phyloP scores from a whole-genome alignment of 441 rosid species.

The Erodium texanum region DNA sequence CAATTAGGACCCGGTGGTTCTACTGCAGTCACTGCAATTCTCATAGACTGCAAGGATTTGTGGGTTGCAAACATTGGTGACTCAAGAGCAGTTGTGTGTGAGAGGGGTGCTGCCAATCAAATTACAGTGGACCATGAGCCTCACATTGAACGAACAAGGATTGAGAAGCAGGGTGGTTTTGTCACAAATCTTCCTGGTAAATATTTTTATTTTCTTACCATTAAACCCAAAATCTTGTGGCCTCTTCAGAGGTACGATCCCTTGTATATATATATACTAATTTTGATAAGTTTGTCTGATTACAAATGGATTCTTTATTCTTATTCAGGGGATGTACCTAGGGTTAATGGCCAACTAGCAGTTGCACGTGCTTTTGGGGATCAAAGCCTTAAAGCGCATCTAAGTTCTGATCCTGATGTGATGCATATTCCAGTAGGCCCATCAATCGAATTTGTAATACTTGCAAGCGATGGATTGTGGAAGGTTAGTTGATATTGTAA shows the following conservation, averaged over 20 bases:
- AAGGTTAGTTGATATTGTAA: constrained; percentile 38
- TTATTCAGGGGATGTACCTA: constrained; percentile 61
- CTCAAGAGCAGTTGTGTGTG: constrained; percentile 58
- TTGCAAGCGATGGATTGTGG: constrained; percentile 73
- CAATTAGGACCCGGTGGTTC: constrained; percentile 64
- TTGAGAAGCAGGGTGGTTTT: constrained; percentile 55
- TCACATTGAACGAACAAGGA: constrained; percentile 38
- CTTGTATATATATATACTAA: too few species aligned
- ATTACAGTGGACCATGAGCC: constrained; percentile 62
- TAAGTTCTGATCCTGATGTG: constrained; percentile 57
- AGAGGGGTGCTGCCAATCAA: constrained; percentile 53
- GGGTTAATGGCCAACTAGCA: constrained; percentile 72
- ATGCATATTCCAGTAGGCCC: constrained; percentile 42
- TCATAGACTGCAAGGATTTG: constrained; percentile 49
- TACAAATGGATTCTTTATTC: constrained; percentile 11
- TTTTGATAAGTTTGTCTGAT: constrained; percentile 7
- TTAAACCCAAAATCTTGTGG: neutral
- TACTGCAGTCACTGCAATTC: constrained; percentile 60
- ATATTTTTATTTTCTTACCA: neutral
- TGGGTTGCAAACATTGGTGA: constrained; percentile 65
- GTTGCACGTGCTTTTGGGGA: constrained; percentile 76
- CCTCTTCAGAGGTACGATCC: too few species aligned
- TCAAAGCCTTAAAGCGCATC: constrained; percentile 62
- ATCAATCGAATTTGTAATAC: constrained; percentile 41
- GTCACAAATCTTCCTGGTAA: constrained; percentile 52